Evolutionary conservation across 441 rosid species (phyloP).

Genomic region (Monsonia emarginata): DNA sequence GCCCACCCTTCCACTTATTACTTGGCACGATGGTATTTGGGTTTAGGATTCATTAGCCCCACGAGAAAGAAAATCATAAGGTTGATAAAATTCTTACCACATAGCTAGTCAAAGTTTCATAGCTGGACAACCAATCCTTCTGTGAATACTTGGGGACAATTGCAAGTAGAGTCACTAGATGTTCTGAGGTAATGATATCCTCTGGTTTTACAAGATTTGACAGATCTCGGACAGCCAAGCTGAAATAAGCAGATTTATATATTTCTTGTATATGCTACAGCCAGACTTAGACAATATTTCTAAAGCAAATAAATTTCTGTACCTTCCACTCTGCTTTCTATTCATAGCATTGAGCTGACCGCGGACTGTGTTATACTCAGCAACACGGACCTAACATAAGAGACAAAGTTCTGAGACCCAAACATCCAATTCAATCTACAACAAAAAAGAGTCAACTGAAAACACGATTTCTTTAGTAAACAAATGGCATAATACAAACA

Average conservation of each 20-base stretch:
- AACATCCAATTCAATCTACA: conserved; percentile 4
- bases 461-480: not conserved
- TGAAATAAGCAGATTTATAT: conserved; percentile 29
- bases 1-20: not conserved
- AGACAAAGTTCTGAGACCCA: conserved; percentile 13
- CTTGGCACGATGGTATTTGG: not conserved
- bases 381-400: conserved; percentile 69
- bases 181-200: conserved; percentile 75
- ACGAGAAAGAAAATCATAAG: not conserved
- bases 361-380: conserved; percentile 85
- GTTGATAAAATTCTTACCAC: conserved; percentile 48
- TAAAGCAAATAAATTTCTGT: not conserved
- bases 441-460: not conserved
- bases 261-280: not conserved
- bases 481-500: not conserved
- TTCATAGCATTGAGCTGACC: conserved; percentile 92
- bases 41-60: not conserved
- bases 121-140: conserved; percentile 88
- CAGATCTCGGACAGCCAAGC: conserved; percentile 98
- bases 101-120: conserved; percentile 78
- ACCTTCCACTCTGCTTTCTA: conserved; percentile 98
- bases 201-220: conserved; percentile 84
- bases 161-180: conserved; percentile 76
- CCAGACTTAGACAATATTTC: conserved; percentile 1
- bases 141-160: conserved; percentile 86